These are phyloP conservation scores for Canavalia ensiformis DNA, from an alignment of 306 rosid species.

Conservation along the genomic window DNA sequence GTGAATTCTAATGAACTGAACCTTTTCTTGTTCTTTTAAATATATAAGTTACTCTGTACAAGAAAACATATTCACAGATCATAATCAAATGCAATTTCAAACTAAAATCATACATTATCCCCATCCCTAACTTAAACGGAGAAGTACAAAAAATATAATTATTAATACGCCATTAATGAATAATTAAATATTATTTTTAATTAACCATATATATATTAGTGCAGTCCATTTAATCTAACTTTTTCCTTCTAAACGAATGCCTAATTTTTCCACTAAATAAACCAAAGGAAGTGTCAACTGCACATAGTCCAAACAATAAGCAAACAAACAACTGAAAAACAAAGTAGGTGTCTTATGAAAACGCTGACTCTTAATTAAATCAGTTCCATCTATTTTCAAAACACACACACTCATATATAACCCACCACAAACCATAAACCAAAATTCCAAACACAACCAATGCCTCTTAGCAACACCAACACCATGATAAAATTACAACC, in stretches of 20 bases:
- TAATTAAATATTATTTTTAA: not conserved
- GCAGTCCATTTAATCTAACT: not conserved
- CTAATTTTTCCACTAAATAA: not conserved
- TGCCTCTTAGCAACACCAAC: not conserved
- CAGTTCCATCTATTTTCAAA: not conserved
- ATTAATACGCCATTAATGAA: not conserved
- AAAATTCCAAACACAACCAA: not conserved
- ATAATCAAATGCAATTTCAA: not conserved
- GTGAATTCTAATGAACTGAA: not conserved
- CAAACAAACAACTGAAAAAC: slow-evolving; percentile 23
- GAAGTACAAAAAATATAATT: not conserved
- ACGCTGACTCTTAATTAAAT: slow-evolving; percentile 13
- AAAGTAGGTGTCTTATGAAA: not conserved
- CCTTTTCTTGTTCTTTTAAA: not conserved
- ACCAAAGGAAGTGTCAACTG: not conserved
- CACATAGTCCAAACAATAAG: slow-evolving; percentile 3
- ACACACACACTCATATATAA: not conserved
- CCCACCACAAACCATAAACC: not conserved
- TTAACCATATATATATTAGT: not conserved
- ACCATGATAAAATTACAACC: not conserved
- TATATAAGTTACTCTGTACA: not conserved
- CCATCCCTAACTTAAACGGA: too few relatives aligned
- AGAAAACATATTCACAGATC: not conserved
- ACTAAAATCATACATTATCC: not conserved
- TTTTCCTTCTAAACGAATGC: not conserved